Percentiles rank a stretch among this genome's conserved stretches.
These are phyloP conservation scores for Bryum argenteum DNA, from an alignment of 225 moss, liverwort and hornwort genomes.

Conservation along the genomic window DNA sequence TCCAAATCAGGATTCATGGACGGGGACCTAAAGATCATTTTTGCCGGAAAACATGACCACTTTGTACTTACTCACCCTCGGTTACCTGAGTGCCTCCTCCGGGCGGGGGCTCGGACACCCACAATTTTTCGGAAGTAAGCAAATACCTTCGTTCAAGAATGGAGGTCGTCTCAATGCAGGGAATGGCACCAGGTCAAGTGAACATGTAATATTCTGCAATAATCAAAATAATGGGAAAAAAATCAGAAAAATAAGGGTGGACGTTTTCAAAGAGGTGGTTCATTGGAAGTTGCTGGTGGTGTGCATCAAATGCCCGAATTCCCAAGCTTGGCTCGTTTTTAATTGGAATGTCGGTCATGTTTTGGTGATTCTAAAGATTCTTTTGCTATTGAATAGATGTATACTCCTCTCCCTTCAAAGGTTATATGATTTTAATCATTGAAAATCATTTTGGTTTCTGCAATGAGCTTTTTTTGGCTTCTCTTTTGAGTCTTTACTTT, in stretches of 20 bases:
- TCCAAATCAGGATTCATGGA: too few relatives aligned
- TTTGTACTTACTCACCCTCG: too few relatives aligned
- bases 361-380: conserved; percentile 10
- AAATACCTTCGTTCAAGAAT: conserved; percentile 5
- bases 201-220: background rate
- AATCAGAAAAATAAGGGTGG: background rate
- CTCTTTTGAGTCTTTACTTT: too few relatives aligned
- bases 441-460: conserved; percentile 24
- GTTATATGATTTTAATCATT: conserved; percentile 24
- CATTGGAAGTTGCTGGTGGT: background rate
- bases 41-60: too few relatives aligned
- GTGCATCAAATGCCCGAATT: conserved; percentile 8
- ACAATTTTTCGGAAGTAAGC: background rate
- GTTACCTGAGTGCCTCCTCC: background rate
- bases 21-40: too few relatives aligned
- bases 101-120: conserved; percentile 18
- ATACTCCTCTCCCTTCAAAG: background rate
- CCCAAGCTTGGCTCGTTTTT: conserved; percentile 6
- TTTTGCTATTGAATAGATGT: background rate
- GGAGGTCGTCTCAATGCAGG: background rate
- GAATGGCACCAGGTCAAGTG: background rate
- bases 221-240: background rate
- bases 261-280: conserved; percentile 16
- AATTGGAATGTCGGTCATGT: conserved; percentile 42
- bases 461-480: background rate